Evolutionary conservation across 805 yeast species (phyloP), one percentile per base, ranked within the genome.

Genomic region (Yamadazyma philogaea): DNA sequence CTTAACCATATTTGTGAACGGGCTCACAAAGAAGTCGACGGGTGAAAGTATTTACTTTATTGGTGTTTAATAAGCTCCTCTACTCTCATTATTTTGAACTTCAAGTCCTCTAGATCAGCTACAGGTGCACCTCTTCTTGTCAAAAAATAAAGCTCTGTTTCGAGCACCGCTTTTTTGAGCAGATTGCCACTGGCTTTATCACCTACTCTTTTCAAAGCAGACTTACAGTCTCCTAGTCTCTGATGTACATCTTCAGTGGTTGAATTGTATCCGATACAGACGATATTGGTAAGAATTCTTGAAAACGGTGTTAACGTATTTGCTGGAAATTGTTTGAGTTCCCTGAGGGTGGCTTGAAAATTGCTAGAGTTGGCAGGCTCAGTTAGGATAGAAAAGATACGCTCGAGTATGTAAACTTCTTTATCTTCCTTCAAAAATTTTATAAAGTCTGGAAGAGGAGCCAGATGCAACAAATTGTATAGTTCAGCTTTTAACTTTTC

Each of bases 61-160:
- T 4, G 12, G 11, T 34, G 18, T 16, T 19, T 34, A 4, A 34
- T 8, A n/a, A 7, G 20, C 12, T 19, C 32, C 20, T 27, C 30
- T n/a, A 33, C n/a, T 12, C 20, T 28, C 34, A 28, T 34, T 19
- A 40, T 28, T 8, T 20, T 28, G 34, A 40, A 21, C 14, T 21
- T 40, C 3, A 34, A n/a, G 15, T 26, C 34, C 20, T 40, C 43
- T 17, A 34, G 10, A n/a, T 34, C 15, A 7, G 39, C 36, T 8
- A 17, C 8, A 8, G 43, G 6, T 11, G 39, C 34, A 2, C 39
- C 43, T 24, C n/a, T 24, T 10, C 27, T 39, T 12, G 17, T 21
- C 28, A 31, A 24, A 6, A 39, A 5, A 4, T 18, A 26, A 17
- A 32, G n/a, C 27, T 32, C 18, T 6, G 26, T 15, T 27, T 32